Percentiles rank a stretch among this genome's conserved stretches.
phyloP scores from a whole-genome alignment of 1,284 basidiomycete species.

The Boletus smithii region DNA sequence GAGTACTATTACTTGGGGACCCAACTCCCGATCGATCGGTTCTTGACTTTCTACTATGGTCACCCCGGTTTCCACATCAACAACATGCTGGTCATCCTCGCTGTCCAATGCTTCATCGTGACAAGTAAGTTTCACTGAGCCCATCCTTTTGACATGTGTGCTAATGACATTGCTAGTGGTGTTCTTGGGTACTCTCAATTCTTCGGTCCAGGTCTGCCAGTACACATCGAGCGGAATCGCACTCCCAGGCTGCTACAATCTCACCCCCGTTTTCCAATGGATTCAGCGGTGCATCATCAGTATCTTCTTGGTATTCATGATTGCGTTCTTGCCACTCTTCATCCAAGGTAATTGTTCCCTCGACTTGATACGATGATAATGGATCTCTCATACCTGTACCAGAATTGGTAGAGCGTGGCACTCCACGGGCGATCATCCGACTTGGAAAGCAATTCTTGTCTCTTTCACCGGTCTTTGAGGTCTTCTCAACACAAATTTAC shows the following conservation, averaged over 20 bases:
- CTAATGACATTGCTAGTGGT: slow-evolving; percentile 55
- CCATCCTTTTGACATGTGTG: neutral
- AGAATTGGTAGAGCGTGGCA: slow-evolving; percentile 93
- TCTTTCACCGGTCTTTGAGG: slow-evolving; percentile 91
- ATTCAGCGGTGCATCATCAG: slow-evolving; percentile 92
- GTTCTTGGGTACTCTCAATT: slow-evolving; percentile 88
- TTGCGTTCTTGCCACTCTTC: slow-evolving; percentile 90
- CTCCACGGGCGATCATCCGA: slow-evolving; percentile 83
- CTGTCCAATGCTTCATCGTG: slow-evolving; percentile 89
- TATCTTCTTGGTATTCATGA: slow-evolving; percentile 96
- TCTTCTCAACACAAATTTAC: slow-evolving; percentile 95
- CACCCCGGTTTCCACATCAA: slow-evolving; percentile 99
- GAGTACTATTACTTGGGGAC: slow-evolving; percentile 99
- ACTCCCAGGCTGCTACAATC: slow-evolving; percentile 85
- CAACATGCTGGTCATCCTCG: slow-evolving; percentile 96
- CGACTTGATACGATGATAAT: neutral
- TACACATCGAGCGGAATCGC: slow-evolving; percentile 73
- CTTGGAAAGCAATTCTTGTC: slow-evolving; percentile 91
- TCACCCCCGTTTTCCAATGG: slow-evolving; percentile 88
- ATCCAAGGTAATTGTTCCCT: slow-evolving; percentile 69
- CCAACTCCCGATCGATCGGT: slow-evolving; percentile 97
- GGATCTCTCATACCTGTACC: slow-evolving; percentile 14
- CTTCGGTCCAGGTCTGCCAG: slow-evolving; percentile 72
- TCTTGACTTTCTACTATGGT: slow-evolving; percentile 99
- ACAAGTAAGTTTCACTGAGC: slow-evolving; percentile 54